Evolutionary conservation across 2,329 filamentous ascomycete genomes (phyloP).

Genomic region (Fusarium sp.): DNA sequence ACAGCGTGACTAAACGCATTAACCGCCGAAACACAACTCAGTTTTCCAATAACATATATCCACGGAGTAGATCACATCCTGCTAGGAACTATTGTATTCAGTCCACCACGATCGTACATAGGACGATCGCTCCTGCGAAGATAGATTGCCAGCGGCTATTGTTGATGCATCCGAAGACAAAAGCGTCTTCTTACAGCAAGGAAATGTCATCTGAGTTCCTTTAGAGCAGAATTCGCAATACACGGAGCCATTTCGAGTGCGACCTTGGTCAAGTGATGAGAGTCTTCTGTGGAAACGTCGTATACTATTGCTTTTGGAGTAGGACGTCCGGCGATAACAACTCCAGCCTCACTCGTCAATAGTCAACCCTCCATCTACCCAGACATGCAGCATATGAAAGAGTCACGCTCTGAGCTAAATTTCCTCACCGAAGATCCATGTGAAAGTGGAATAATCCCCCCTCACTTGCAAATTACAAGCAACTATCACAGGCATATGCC

Average conservation of each 20-base stretch:
- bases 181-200: not conserved
- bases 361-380: slow-evolving; percentile 5
- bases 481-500: slow-evolving; percentile 19
- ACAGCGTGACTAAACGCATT: not conserved
- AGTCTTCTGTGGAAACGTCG: slow-evolving; percentile 16
- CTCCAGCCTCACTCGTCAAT: slow-evolving; percentile 3
- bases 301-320: not conserved
- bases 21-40: slow-evolving; percentile 7
- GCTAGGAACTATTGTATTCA: not conserved
- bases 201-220: not conserved
- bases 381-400: slow-evolving; percentile 9
- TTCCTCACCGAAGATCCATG: slow-evolving; percentile 15
- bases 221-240: not conserved
- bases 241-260: slow-evolving; percentile 5
- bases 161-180: slow-evolving; percentile 14
- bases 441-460: slow-evolving; percentile 1
- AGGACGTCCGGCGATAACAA: slow-evolving; percentile 7
- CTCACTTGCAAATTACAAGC: not conserved
- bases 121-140: not conserved
- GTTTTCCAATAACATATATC: slow-evolving; percentile 1
- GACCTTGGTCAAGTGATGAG: slow-evolving; percentile 28
- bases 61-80: not conserved
- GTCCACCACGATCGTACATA: not conserved
- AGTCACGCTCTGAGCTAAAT: slow-evolving; percentile 17
- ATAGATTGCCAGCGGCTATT: not conserved